Conservation (phyloP, 805 yeast species). For the Pichia cabralensis region DNA sequence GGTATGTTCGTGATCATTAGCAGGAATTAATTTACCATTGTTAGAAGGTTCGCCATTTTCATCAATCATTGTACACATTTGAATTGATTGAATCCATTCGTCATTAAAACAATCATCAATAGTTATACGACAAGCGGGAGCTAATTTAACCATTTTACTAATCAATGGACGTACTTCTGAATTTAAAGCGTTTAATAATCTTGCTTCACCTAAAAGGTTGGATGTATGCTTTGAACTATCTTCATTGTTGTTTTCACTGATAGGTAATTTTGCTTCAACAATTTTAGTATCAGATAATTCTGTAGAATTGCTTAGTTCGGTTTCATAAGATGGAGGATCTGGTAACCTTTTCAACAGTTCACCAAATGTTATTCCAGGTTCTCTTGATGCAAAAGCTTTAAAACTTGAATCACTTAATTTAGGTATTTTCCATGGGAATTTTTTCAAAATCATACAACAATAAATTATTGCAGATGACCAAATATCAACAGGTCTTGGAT, state of each 20-base stretch:
- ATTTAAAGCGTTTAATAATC: slow-evolving; percentile 62
- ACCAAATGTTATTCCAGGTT: slow-evolving; percentile 56
- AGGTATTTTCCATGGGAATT: slow-evolving; percentile 94
- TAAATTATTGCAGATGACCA: slow-evolving; percentile 90
- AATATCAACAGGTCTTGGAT: slow-evolving; percentile 87
- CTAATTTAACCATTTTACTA: slow-evolving; percentile 69
- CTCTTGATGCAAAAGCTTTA: slow-evolving; percentile 69
- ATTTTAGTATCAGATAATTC: background rate
- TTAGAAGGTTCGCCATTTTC: slow-evolving; percentile 25
- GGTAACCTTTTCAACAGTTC: slow-evolving; percentile 49
- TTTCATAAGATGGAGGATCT: slow-evolving; percentile 30
- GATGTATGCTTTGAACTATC: slow-evolving; percentile 41
- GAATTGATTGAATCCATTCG: slow-evolving; percentile 53
- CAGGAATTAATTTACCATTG: slow-evolving; percentile 30
- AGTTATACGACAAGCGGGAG: slow-evolving; percentile 78
- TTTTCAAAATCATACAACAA: slow-evolving; percentile 84
- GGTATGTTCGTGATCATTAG: slow-evolving; percentile 70
- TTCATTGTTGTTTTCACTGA: slow-evolving; percentile 3
- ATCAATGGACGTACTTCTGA: slow-evolving; percentile 58
- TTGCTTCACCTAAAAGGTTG: slow-evolving; percentile 57
- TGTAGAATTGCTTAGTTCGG: background rate
- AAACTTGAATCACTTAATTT: slow-evolving; percentile 72
- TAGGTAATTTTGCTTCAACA: slow-evolving; percentile 8
- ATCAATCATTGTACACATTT: slow-evolving; percentile 57
- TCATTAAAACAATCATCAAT: slow-evolving; percentile 72